Evolutionary conservation across 1,284 basidiomycete genomes (phyloP).

Genomic region (Pterulicium gracile): DNA sequence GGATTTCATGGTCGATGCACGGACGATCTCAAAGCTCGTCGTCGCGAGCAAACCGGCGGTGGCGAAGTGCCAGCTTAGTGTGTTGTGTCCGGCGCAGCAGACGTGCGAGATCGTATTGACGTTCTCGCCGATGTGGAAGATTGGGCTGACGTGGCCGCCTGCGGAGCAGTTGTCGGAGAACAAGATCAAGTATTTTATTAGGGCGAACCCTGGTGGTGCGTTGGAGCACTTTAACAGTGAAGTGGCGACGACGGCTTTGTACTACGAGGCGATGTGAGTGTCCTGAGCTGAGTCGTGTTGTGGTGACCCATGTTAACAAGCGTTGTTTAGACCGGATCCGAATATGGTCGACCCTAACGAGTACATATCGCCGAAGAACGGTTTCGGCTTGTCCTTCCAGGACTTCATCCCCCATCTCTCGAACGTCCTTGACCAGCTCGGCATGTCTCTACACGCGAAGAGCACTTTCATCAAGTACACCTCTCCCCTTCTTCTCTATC

Average conservation of each 20-base stretch:
- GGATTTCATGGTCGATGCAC: slow-evolving; percentile 63
- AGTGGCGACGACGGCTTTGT: slow-evolving; percentile 63
- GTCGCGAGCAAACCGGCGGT: slow-evolving; percentile 58
- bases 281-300: slow-evolving; percentile 4
- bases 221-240: slow-evolving; percentile 73
- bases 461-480: slow-evolving; percentile 69
- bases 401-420: slow-evolving; percentile 72
- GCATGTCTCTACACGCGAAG: slow-evolving; percentile 66
- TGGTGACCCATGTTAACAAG: slow-evolving; percentile 8
- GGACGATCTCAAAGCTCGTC: slow-evolving; percentile 61
- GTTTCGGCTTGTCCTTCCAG: slow-evolving; percentile 68
- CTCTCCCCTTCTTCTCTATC: slow-evolving; percentile 2
- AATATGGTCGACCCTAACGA: slow-evolving; percentile 61
- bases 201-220: slow-evolving; percentile 69
- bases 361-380: slow-evolving; percentile 66
- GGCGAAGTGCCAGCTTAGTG: slow-evolving; percentile 63
- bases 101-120: slow-evolving; percentile 67
- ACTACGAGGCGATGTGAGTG: slow-evolving; percentile 66
- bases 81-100: slow-evolving; percentile 56
- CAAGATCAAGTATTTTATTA: slow-evolving; percentile 70
- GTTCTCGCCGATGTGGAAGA: slow-evolving; percentile 59
- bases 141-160: slow-evolving; percentile 64
- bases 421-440: slow-evolving; percentile 67
- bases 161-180: slow-evolving; percentile 55
- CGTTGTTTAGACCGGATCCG: slow-evolving; percentile 49